These are phyloP conservation scores for Pulveroboletus sp. DNA, from an alignment of 768 basidiomycete genomes.

Conservation along the genomic window DNA sequence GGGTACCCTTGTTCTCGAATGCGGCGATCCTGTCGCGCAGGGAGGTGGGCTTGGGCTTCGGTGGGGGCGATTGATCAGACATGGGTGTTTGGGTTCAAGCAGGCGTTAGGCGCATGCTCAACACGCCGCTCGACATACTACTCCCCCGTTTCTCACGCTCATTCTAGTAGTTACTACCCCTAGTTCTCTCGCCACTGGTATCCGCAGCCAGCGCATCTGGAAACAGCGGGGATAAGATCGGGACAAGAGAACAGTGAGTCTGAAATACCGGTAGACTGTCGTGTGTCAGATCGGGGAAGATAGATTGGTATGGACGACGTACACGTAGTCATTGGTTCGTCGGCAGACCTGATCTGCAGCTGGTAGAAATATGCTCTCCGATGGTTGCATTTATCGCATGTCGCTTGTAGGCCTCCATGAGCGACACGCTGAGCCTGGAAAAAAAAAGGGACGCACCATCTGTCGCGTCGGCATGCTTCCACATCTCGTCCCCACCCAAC, in stretches of 20 bases:
- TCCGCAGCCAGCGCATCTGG: constrained; percentile 58
- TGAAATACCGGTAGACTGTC: constrained; percentile 58
- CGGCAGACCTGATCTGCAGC: constrained; percentile 91
- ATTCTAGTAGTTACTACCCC: background rate
- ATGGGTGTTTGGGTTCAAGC: constrained; percentile 36
- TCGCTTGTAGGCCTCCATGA: constrained; percentile 36
- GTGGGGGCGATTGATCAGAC: constrained; percentile 56
- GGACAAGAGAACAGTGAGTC: background rate
- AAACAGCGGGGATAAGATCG: background rate
- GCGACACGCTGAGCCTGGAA: background rate
- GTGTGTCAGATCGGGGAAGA: constrained; percentile 2
- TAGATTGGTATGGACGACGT: constrained; percentile 5
- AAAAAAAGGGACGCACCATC: constrained; percentile 45
- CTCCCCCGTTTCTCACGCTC: constrained; percentile 21
- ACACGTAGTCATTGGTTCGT: constrained; percentile 78
- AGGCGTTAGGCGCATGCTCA: constrained; percentile 17
- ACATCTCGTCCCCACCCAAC: constrained; percentile 87
- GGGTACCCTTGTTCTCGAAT: constrained; percentile 62
- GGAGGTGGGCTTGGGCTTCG: constrained; percentile 69
- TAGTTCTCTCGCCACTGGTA: constrained; percentile 72
- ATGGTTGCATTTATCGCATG: constrained; percentile 78
- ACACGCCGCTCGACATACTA: constrained; percentile 15
- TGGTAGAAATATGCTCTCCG: constrained; percentile 90
- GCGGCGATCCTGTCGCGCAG: constrained; percentile 86
- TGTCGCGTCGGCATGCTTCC: constrained; percentile 90